Conservation (phyloP, 2,329 filamentous ascomycete genomes). For the Raffaelea deltoideospora region DNA sequence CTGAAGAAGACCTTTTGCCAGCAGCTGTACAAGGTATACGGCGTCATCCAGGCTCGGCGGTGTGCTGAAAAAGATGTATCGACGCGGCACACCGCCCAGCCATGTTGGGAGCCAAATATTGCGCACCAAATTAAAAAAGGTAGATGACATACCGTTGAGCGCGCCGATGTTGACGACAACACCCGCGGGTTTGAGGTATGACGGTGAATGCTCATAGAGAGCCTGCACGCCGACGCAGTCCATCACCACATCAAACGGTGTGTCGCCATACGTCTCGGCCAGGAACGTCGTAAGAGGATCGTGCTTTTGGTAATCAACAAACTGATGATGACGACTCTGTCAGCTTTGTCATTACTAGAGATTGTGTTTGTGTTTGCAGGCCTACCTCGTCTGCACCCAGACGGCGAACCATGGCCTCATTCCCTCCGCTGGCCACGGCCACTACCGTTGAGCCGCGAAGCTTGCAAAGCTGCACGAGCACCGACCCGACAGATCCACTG, state of each 20-base stretch:
- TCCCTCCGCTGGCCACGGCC: slow-evolving; percentile 29
- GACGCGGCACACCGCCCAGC: slow-evolving; percentile 16
- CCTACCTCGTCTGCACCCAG: slow-evolving; percentile 31
- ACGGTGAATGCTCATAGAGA: slow-evolving; percentile 23
- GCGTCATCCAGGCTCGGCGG: slow-evolving; percentile 11
- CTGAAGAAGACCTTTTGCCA: slow-evolving; percentile 12
- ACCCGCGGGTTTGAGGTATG: slow-evolving; percentile 21
- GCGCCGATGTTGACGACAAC: slow-evolving; percentile 19
- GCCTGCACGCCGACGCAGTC: slow-evolving; percentile 32
- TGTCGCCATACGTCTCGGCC: slow-evolving; percentile 14
- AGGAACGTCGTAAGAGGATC: slow-evolving; percentile 19
- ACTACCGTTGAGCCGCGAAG: slow-evolving; percentile 24
- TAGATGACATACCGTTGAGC: slow-evolving; percentile 11
- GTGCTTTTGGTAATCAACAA: slow-evolving; percentile 24
- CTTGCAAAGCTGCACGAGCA: slow-evolving; percentile 28
- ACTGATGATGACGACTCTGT: slow-evolving; percentile 15
- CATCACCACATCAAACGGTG: slow-evolving; percentile 25
- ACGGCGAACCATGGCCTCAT: slow-evolving; percentile 25
- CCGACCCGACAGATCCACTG: slow-evolving; percentile 31
- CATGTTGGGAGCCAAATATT: slow-evolving; percentile 10
- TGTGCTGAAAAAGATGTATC: slow-evolving; percentile 15
- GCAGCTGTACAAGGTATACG: slow-evolving; percentile 12
- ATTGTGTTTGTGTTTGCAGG: too few relatives aligned
- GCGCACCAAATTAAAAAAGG: not conserved
- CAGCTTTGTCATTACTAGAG: too few relatives aligned